Base-by-base conservation (phyloP, 768 basidiomycete genomes). In the Saitozyma sp. region DNA sequence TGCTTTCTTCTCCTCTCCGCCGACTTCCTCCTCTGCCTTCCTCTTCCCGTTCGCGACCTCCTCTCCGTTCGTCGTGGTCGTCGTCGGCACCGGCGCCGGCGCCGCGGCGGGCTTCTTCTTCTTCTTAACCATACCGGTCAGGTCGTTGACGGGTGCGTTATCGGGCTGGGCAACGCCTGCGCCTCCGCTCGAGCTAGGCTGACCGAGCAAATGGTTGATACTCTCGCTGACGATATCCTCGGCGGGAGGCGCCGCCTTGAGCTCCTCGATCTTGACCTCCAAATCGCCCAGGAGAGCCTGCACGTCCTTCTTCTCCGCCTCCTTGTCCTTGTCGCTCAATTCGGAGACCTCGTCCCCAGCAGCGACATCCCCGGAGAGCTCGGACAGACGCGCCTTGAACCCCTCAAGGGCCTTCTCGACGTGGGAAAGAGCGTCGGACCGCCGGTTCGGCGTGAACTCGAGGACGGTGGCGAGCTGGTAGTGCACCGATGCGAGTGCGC, bases 401-500 rank as follows among this genome's bases (percentile, higher is more conserved):
- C 90, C 92, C 68, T 85, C 85, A 16, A 92, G 81, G 0, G 92
- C 92, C 62, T 85, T 85, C 78, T 90, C 86, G 1, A 89, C 91
- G 60, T 96, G 91, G 13, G 77, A 67, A 49, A 97, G 89, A 2
- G 94, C 88, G 60, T 91, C 90, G 13, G 87, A 83, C 6, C 94
- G 86, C 10, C 89, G 85, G 3, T 91, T 90, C 0, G 92, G 86
- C 0, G 91, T 92, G 63, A 95, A 85, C 76, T 97, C 94, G 46
- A 93, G 87, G 11, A 90, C 92, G 77, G 95, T 91, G 73, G 90
- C 92, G 65, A 97, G 84, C 75, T 94, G 93, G 77, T 92, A 96
- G 78, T 96, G 92, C 7, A 88, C 91, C 76, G 93, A 92, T 0
- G 94, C 92, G 67, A 96, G 88, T 69, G 94, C 90, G 50, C 94